Evolutionary conservation across 768 basidiomycete species (phyloP), one percentile per base, ranked within the genome.

Genomic region (Naganishia antarctica): DNA sequence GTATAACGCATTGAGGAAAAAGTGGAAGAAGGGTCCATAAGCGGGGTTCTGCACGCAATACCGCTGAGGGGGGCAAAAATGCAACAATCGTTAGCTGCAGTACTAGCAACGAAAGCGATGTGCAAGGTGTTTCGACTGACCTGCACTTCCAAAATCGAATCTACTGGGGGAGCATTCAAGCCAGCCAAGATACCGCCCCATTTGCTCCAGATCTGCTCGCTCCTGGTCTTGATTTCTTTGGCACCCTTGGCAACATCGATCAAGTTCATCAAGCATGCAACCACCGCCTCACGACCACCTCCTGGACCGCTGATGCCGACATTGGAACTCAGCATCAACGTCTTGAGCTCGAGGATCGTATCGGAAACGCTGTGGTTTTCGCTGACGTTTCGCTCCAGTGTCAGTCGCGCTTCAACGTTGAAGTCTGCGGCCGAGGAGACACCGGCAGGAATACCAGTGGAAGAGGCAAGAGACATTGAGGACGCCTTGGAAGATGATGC

Each of bases 281-380:
- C 82, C n/a, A 97, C 90, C 16, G 88, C 88, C 76, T 92, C 88
- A 58, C 89, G 83, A 16, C 96, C 92, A 57, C 85, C 82, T n/a
- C 83, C 83, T 3, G 66, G 66, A 11, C 68, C 68, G 32, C 65
- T 66, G 21, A 96, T 82, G 12, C 89, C 84, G 28, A 97, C 94
- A 71, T 97, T 98, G 71, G 87, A 89, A 37, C 91, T 91, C 90
- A 98, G 94, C 51, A 93, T 88, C 47, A 99, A 83, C 46, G 94
- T 96, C 80, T 94, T 91, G 65, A 98, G 83, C 75, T 98, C 94
- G 66, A 98, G 88, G 0, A 89, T 83, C 1, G 92, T 91, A 76
- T 96, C 91, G 70, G 94, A 91, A 48, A 94, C 86, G 12, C 86
- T 87, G 79, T 96, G 92, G 2, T 84, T 87, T 78, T 99, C 94